Base-by-base conservation (phyloP, 371 early-diverging fungal species). In the Rhizopus delemar region DNA sequence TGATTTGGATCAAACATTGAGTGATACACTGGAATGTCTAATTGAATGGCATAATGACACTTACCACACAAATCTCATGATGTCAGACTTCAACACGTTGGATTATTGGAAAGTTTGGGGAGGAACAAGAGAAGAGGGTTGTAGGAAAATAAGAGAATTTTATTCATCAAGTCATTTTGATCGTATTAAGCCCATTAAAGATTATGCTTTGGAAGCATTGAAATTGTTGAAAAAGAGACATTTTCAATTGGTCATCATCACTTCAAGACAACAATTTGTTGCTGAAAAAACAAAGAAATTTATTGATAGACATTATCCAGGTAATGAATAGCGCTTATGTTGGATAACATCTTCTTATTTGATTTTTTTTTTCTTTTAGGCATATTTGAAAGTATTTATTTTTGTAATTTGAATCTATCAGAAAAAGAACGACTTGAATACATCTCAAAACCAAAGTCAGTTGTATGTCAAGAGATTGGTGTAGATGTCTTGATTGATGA, bases 351-450 rank as follows among this genome's bases (percentile, higher is more conserved):
- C n/a, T n/a, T n/a, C n/a, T n/a, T n/a, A n/a, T n/a, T n/a, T n/a
- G n/a, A n/a, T n/a, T n/a, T n/a, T n/a, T n/a, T n/a, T n/a, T n/a
- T n/a, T n/a, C n/a, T n/a, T n/a, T n/a, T 8, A 29, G 68, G 78
- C 13, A 74, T 81, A 38, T 82, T 82, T 64, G 82, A 79, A 41
- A 75, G 78, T 29, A 79, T 79, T 39, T 79, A 82, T 50, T 79
- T 82, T 53, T 79, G 80, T 41, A 82, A 79, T 46, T 63, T 77
- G 46, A 64, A 67, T 43, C 41, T 82, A 39, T 70, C 82, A 5
- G 74, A 75, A 50, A 61, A 67, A 46, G 80, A 82, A 31, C 71
- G 69, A 45, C 43, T 69, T 7, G 75, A 74, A 9, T 74, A 74
- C 33, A 61, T 78, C 43, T 75, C 78, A 15, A 79, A 82, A 46